Evolutionary conservation across 2,329 filamentous ascomycete genomes (phyloP).

Genomic region (Xylaria sp.): DNA sequence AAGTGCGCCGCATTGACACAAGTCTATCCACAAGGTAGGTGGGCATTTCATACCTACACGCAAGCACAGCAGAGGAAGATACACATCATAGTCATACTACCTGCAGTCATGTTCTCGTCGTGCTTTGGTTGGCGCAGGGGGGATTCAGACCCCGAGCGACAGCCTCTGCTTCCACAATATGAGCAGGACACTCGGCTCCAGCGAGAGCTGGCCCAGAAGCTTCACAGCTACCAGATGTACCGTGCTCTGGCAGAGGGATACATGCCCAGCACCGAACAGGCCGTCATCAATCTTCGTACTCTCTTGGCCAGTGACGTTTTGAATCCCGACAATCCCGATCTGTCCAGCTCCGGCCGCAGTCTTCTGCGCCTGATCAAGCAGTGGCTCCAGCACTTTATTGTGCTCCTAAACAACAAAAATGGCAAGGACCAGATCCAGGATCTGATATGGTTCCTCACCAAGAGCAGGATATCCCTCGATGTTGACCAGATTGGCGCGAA

Average conservation of each 20-base stretch:
- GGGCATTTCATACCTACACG: no score
- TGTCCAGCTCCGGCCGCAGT: constrained; percentile 72
- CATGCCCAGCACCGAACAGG: constrained; percentile 87
- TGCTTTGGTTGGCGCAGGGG: constrained; percentile 57
- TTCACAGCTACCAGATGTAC: constrained; percentile 90
- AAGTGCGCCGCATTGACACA: background rate
- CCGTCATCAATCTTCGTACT: constrained; percentile 71
- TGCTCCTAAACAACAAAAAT: constrained; percentile 80
- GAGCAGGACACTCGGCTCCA: constrained; percentile 75
- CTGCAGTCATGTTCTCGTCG: constrained; percentile 45
- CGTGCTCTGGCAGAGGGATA: constrained; percentile 76
- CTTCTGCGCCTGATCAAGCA: constrained; percentile 66
- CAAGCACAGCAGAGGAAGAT: no score
- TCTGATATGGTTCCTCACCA: constrained; percentile 77
- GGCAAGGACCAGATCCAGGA: constrained; percentile 80
- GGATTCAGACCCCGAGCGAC: constrained; percentile 54
- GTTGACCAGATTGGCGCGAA: constrained; percentile 56
- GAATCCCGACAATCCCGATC: constrained; percentile 65
- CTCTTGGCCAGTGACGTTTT: constrained; percentile 73
- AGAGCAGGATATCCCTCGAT: constrained; percentile 66
- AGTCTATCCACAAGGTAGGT: background rate
- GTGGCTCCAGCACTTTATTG: constrained; percentile 74
- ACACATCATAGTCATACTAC: background rate
- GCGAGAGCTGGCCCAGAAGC: constrained; percentile 74
- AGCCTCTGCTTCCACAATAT: constrained; percentile 79